Base-by-base conservation (phyloP, 2,329 filamentous ascomycete species). In the Diaporthe nobilis region DNA sequence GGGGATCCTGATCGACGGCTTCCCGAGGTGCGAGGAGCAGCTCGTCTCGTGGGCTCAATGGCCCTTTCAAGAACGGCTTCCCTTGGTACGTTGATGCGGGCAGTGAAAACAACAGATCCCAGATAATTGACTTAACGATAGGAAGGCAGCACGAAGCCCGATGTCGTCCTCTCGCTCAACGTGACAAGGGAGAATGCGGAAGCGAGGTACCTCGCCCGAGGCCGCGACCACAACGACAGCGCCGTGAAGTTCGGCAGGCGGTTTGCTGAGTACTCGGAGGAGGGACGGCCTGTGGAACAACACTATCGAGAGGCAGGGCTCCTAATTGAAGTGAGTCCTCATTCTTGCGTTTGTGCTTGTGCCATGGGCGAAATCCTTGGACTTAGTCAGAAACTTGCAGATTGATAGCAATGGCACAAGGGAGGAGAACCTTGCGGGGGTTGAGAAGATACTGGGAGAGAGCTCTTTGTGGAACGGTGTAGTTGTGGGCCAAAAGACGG, bases 1-100 rank as follows among this genome's bases (percentile, higher is more conserved):
- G 8, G 71, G 57, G 15, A 72, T 72, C 71, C 71, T 72, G 57
- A 72, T 72, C 44, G 71, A 72, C 44, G 71, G 71, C 28, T 72
- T 72, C 25, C 71, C 42, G 31, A 49, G 71, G 9, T 72, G 71
- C 15, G 22, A 51, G 71, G 71, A 72, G 57, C 71, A 72, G 71
- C 71, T 72, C 44, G 34, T 28, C 13, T 72, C 71, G 44, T 72
- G 71, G 71, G 57, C 71, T 15, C 25, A 53, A 22, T 72, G 71
- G 71, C 71, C 71, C 13, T 72, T 72, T 31, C 71, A 63, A 39
- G 71, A 72, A 12, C 31, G 25, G 31, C 57, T 72, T 72, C 42
- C 13, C 63, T 31, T 72, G 71, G 71, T 72, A 55, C n/a, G 71
- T 63, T 5, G 70, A 28, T 2, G 22, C 42, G 15, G 39, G 42